Evolutionary conservation across 345 rosid genomes (phyloP).

Genomic region (Hibiscus syriacus): DNA sequence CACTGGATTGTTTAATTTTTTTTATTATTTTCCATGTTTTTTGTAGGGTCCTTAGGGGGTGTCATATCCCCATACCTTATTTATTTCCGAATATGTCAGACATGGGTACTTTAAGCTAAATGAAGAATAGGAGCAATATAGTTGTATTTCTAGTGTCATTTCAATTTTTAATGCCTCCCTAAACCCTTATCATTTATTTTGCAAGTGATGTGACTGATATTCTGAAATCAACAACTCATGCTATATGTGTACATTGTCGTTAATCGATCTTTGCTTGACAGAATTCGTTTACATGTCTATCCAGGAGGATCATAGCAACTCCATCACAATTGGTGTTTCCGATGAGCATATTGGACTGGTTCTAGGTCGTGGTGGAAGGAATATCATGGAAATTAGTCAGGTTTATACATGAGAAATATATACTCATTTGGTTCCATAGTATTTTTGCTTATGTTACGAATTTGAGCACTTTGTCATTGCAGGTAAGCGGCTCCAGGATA

Average conservation of each 20-base stretch:
- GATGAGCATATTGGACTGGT: constrained; percentile 95
- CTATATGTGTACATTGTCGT: not conserved
- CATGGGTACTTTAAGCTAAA: not conserved
- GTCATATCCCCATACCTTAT: not conserved
- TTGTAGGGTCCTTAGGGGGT: not conserved
- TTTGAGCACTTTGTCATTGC: constrained; percentile 14
- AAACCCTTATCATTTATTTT: not conserved
- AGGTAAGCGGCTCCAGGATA: constrained; percentile 90
- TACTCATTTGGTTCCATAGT: not conserved
- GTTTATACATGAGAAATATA: constrained; percentile 22
- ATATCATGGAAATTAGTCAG: constrained; percentile 93
- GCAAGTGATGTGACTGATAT: not conserved
- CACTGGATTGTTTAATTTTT: not conserved
- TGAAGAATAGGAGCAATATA: not conserved
- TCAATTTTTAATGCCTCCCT: not conserved
- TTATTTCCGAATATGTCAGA: not conserved
- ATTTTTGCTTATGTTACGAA: constrained; percentile 8
- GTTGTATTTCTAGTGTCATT: not conserved
- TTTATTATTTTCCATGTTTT: not conserved
- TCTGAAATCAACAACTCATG: not conserved
- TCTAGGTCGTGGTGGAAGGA: constrained; percentile 98
- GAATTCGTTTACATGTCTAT: constrained; percentile 15
- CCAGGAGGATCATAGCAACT: constrained; percentile 70
- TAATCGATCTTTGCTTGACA: constrained; percentile 9
- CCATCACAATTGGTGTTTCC: constrained; percentile 76